Evolutionary conservation across 106 monocot genomes (phyloP).

Genomic region (Dendrobium catenatum): DNA sequence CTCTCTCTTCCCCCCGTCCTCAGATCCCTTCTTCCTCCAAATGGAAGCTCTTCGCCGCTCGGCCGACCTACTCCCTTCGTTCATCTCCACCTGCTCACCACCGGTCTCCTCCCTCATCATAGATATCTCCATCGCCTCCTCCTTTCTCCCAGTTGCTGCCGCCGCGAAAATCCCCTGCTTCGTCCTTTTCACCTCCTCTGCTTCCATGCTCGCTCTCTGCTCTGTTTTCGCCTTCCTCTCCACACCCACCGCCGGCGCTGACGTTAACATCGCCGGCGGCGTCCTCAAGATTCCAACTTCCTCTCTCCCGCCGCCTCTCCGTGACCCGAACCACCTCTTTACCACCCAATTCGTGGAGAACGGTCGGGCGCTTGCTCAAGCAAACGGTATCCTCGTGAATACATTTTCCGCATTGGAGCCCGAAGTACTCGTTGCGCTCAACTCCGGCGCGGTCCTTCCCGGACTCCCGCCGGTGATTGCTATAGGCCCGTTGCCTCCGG

Average conservation of each 20-base stretch:
- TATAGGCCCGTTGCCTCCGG: conserved; percentile 33
- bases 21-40: conserved; percentile 56
- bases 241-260: background rate
- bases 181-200: conserved; percentile 40
- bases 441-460: conserved; percentile 8
- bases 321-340: conserved; percentile 26
- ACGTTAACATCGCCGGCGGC: conserved; percentile 29
- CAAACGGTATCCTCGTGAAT: conserved; percentile 45
- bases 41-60: conserved; percentile 35
- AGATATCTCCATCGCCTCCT: conserved; percentile 22
- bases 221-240: conserved; percentile 21
- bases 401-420: conserved; percentile 37
- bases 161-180: conserved; percentile 16
- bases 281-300: conserved; percentile 9
- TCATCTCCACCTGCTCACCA: conserved; percentile 18
- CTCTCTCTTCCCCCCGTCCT: conserved; percentile 1
- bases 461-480: conserved; percentile 36
- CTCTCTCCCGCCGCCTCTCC: conserved; percentile 14
- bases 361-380: conserved; percentile 3
- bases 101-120: conserved; percentile 23
- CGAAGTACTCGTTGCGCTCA: conserved; percentile 29
- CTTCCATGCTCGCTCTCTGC: conserved; percentile 28
- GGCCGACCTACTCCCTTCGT: conserved; percentile 21
- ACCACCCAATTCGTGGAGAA: conserved; percentile 22
- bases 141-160: conserved; percentile 17